A percentile compares a stretch with the other conserved stretches of the same genome.
Evolutionary conservation across 352 stramenopile genomes (phyloP).

Genomic region (Paralagenidium karlingii): DNA sequence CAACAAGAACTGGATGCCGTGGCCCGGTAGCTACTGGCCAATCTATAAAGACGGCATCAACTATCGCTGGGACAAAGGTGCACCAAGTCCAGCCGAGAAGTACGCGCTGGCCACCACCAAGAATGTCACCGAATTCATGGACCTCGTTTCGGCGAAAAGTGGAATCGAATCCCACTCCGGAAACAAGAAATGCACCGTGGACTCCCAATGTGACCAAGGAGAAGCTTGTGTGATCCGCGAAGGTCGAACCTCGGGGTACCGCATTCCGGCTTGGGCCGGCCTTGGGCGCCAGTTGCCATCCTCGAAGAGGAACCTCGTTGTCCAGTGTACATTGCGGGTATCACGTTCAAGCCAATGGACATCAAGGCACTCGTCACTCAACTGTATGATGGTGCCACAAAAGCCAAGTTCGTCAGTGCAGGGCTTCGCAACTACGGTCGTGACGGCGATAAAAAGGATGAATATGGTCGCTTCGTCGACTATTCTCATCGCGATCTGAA

Average conservation of each 20-base stretch:
- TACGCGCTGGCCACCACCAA: conserved; percentile 29
- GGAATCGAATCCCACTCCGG: conserved; percentile 7
- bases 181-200: neutral
- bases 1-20: too few species aligned
- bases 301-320: conserved; percentile 26
- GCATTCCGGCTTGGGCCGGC: conserved; percentile 28
- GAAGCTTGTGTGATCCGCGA: conserved; percentile 14
- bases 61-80: neutral
- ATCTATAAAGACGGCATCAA: neutral
- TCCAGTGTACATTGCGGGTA: conserved; percentile 20
- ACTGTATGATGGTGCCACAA: conserved; percentile 17
- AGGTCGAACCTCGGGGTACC: conserved; percentile 19
- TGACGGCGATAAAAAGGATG: conserved; percentile 19
- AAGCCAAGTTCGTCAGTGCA: conserved; percentile 21
- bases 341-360: conserved; percentile 34
- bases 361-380: conserved; percentile 29
- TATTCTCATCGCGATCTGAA: conserved; percentile 28
- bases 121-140: conserved; percentile 18
- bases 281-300: conserved; percentile 23
- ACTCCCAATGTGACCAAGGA: neutral
- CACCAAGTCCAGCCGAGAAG: conserved; percentile 18
- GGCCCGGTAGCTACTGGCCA: neutral
- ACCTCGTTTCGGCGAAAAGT: conserved; percentile 18
- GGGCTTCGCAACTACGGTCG: conserved; percentile 7
- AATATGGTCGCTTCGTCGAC: conserved; percentile 29